Percentiles rank a stretch among this genome's conserved stretches.
These are phyloP conservation scores for Candida pseudocylindracea DNA, from an alignment of 1,139 yeast species.

Conservation along the genomic window DNA sequence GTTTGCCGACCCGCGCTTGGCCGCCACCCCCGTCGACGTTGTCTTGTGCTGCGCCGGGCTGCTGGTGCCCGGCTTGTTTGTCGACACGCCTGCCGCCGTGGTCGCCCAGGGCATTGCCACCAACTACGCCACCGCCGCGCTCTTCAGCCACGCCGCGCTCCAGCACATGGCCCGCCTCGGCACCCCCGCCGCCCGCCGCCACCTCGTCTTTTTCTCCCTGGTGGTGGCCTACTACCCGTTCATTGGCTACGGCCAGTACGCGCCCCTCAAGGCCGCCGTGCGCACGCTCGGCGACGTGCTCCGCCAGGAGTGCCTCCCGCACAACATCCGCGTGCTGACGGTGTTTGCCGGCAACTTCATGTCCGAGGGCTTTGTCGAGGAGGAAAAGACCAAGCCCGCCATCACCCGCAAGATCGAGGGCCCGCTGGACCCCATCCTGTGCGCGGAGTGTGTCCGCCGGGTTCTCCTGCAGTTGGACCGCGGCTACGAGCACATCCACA, in stretches of 20 bases:
- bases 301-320: constrained; percentile 62
- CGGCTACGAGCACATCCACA: constrained; percentile 59
- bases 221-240: constrained; percentile 69
- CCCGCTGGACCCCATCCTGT: constrained; percentile 46
- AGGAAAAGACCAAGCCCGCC: constrained; percentile 66
- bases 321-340: constrained; percentile 34
- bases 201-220: constrained; percentile 60
- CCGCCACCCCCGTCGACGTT: constrained; percentile 16
- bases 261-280: constrained; percentile 73
- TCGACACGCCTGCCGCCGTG: constrained; percentile 38
- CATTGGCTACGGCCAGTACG: constrained; percentile 80
- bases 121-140: constrained; percentile 58
- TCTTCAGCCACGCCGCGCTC: constrained; percentile 40
- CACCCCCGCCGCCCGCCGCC: constrained; percentile 15
- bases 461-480: constrained; percentile 30
- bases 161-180: constrained; percentile 10
- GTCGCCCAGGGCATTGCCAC: constrained; percentile 36
- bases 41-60: constrained; percentile 81
- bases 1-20: constrained; percentile 16
- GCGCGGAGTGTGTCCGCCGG: constrained; percentile 41
- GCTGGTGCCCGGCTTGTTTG: constrained; percentile 57
- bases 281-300: constrained; percentile 52
- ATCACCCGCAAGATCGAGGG: constrained; percentile 79
- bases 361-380: constrained; percentile 73
- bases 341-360: constrained; percentile 79